Conservation (phyloP, 2,329 filamentous ascomycete genomes). For the Aureobasidium uvarum region DNA sequence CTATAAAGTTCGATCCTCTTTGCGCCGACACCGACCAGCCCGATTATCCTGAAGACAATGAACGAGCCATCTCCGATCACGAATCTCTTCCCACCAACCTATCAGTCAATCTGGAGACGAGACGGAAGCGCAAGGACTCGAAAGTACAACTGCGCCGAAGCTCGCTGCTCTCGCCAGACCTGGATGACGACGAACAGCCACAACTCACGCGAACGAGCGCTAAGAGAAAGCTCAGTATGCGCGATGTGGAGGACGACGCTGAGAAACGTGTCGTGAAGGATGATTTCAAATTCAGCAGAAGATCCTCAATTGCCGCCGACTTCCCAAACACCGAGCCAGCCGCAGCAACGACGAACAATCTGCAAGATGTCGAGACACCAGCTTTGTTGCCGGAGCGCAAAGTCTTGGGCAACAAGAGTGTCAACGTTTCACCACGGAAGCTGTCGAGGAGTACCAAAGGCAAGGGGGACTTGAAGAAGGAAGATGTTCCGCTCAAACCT, state of each 20-base stretch:
- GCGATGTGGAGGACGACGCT: constrained; percentile 49
- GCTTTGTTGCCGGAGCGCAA: constrained; percentile 37
- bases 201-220: constrained; percentile 48
- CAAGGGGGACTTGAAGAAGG: constrained; percentile 30
- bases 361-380: constrained; percentile 5
- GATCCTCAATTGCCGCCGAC: constrained; percentile 21
- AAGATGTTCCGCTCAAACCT: constrained; percentile 24
- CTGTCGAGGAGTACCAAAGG: constrained; percentile 8
- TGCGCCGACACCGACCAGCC: neutral
- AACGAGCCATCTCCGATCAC: constrained; percentile 33
- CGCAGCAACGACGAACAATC: neutral
- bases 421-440: constrained; percentile 41
- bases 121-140: constrained; percentile 53
- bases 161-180: constrained; percentile 44
- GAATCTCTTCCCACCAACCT: constrained; percentile 42
- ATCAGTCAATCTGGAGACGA: constrained; percentile 52
- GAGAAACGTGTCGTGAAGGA: constrained; percentile 38
- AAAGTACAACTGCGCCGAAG: constrained; percentile 45
- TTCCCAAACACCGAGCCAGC: neutral
- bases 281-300: constrained; percentile 51
- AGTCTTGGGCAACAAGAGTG: constrained; percentile 45
- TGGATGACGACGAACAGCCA: constrained; percentile 37
- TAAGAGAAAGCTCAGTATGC: constrained; percentile 58
- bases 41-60: constrained; percentile 16
- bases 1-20: constrained; percentile 46